Evolutionary conservation across 805 yeast genomes (phyloP).

Genomic region (Candida saitoana): DNA sequence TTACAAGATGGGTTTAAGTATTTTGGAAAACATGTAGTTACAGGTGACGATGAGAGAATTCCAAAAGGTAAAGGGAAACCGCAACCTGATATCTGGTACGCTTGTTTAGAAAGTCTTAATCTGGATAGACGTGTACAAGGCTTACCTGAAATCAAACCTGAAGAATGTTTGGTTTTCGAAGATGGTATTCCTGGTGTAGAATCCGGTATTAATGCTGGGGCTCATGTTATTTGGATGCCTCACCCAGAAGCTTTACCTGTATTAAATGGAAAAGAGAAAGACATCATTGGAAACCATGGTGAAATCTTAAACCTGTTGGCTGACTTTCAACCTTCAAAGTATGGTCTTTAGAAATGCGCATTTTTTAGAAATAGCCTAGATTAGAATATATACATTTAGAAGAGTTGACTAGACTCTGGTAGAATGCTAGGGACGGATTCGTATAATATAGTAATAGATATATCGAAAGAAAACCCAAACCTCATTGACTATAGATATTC

Average conservation of each 20-base stretch:
- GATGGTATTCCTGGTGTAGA: slow-evolving; percentile 91
- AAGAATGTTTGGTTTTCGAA: slow-evolving; percentile 87
- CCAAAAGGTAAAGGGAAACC: slow-evolving; percentile 91
- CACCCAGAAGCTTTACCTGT: slow-evolving; percentile 67
- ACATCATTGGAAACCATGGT: slow-evolving; percentile 53
- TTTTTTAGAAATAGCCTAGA: not conserved
- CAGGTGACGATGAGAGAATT: slow-evolving; percentile 85
- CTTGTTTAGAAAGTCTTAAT: slow-evolving; percentile 72
- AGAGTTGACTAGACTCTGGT: not conserved
- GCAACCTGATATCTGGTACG: slow-evolving; percentile 85
- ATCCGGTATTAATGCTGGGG: slow-evolving; percentile 81
- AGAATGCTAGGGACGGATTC: slow-evolving; percentile 40
- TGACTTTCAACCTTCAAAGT: slow-evolving; percentile 33
- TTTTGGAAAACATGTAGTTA: slow-evolving; percentile 64
- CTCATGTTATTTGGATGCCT: slow-evolving; percentile 92
- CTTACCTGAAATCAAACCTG: slow-evolving; percentile 51
- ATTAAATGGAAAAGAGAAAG: slow-evolving; percentile 46
- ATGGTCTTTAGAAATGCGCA: not conserved
- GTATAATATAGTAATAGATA: slow-evolving; percentile 33
- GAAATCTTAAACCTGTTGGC: slow-evolving; percentile 49
- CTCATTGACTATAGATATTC: slow-evolving; percentile 31
- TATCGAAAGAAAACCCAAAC: slow-evolving; percentile 9
- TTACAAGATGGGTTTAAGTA: slow-evolving; percentile 56
- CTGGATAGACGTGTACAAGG: slow-evolving; percentile 40
- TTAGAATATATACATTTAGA: not conserved